Evolutionary conservation across 2,329 filamentous ascomycete genomes (phyloP).

Genomic region (Diaporthe longicolla): DNA sequence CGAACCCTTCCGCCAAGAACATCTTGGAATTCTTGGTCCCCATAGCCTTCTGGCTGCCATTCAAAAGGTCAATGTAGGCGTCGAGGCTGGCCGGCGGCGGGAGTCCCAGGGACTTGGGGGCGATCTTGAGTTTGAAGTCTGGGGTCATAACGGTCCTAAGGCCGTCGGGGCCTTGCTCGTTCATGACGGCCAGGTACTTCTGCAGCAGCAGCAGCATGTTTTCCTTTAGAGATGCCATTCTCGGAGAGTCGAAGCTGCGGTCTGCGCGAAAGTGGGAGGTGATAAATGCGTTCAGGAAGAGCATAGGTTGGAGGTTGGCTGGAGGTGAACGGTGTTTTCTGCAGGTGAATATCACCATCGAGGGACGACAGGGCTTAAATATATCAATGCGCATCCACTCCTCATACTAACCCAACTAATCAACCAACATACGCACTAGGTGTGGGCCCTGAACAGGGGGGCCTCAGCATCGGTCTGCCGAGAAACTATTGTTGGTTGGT

Average conservation of each 20-base stretch:
- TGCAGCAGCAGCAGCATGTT: neutral
- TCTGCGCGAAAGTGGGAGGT: neutral
- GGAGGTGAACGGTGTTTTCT: neutral
- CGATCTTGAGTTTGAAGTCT: neutral
- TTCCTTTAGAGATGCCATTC: neutral
- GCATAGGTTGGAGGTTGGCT: neutral
- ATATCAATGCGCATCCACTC: too few species aligned
- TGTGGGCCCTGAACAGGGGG: too few species aligned
- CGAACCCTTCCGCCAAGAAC: neutral
- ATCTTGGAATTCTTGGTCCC: neutral
- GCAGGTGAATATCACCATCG: neutral
- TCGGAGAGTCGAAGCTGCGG: neutral
- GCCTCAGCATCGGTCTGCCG: neutral
- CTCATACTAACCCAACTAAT: neutral
- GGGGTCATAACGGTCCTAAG: neutral
- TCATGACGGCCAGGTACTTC: neutral
- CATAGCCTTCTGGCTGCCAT: neutral
- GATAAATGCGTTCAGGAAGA: neutral
- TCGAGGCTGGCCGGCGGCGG: neutral
- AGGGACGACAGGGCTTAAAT: neutral
- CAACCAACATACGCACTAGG: too few species aligned
- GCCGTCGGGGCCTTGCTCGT: conserved; percentile 4
- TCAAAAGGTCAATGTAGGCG: neutral
- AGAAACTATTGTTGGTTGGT: neutral
- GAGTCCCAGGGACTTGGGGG: neutral